phyloP scores from a whole-genome alignment of 2,329 filamentous ascomycete species.

The Aureobasidium leucospermi region DNA sequence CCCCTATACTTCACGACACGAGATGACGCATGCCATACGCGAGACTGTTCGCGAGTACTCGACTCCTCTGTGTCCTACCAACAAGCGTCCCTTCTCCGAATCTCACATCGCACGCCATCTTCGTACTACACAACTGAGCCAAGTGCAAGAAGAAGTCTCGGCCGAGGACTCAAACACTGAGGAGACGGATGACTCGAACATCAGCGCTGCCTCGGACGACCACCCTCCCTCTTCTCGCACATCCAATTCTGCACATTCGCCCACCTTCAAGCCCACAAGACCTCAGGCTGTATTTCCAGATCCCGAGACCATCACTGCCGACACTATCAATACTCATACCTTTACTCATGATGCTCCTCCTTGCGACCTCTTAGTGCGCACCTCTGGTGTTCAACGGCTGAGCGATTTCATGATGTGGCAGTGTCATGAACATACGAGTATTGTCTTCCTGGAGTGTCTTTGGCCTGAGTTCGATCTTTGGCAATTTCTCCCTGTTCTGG shows the following conservation, averaged over 20 bases:
- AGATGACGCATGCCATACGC: constrained; percentile 85
- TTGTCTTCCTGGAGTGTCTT: constrained; percentile 83
- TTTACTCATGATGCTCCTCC: constrained; percentile 82
- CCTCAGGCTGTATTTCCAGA: constrained; percentile 50
- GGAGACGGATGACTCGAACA: constrained; percentile 16
- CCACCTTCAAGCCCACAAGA: constrained; percentile 31
- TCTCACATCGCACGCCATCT: constrained; percentile 83
- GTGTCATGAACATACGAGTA: constrained; percentile 83
- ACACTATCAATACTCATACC: constrained; percentile 77
- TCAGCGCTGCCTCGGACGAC: constrained; percentile 16
- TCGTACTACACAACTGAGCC: constrained; percentile 42
- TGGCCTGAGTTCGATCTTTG: constrained; percentile 97
- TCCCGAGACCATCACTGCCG: constrained; percentile 77
- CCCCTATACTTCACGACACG: constrained; percentile 90
- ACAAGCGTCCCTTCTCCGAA: constrained; percentile 71
- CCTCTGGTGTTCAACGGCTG: constrained; percentile 83
- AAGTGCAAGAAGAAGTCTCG: constrained; percentile 28
- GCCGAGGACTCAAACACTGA: constrained; percentile 8
- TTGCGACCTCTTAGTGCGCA: constrained; percentile 82
- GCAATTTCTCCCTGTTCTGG: constrained; percentile 82
- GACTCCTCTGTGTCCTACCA: constrained; percentile 47
- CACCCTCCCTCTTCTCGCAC: constrained; percentile 33
- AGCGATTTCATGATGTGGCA: constrained; percentile 99
- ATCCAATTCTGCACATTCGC: constrained; percentile 29
- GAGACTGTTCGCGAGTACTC: constrained; percentile 83